Conservation (phyloP, 495 filamentous ascomycete species). For the Penicillium dipodomyicola region DNA sequence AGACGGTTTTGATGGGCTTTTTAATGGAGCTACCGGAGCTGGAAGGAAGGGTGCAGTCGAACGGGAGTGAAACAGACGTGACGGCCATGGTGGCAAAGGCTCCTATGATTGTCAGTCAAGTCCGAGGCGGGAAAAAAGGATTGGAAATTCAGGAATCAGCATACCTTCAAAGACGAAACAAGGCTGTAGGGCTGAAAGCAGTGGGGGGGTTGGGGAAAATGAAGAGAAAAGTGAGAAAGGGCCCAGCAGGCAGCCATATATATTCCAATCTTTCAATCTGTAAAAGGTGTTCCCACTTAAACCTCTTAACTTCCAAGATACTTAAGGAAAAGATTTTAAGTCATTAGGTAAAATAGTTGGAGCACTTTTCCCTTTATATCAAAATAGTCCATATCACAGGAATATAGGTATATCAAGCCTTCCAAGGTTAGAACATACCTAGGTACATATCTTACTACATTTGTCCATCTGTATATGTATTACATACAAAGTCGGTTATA, state of each 20-base stretch:
- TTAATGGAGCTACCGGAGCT: conserved; percentile 38
- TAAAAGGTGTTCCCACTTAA: not conserved
- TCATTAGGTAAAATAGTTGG: not conserved
- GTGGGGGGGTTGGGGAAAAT: not conserved
- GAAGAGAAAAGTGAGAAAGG: not conserved
- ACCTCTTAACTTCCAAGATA: no score
- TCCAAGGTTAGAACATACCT: no score
- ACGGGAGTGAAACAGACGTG: conserved; percentile 22
- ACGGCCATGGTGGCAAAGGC: conserved; percentile 16
- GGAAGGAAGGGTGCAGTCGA: conserved; percentile 36
- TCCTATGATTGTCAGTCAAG: not conserved
- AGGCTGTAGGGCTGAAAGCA: not conserved
- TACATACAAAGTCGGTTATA: no score
- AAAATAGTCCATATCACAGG: conserved; percentile 15
- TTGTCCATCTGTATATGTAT: no score
- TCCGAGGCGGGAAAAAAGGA: no score
- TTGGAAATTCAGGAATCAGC: not conserved
- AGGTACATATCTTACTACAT: no score
- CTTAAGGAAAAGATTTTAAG: no score
- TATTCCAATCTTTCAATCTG: not conserved
- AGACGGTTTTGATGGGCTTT: conserved; percentile 43
- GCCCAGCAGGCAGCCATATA: conserved; percentile 15
- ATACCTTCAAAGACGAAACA: not conserved
- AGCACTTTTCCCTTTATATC: not conserved
- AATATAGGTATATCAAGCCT: no score